Percentiles rank a stretch among this genome's conserved stretches.
Conservation (phyloP, 1,284 basidiomycete species). For the Rhodotorula sp. region DNA sequence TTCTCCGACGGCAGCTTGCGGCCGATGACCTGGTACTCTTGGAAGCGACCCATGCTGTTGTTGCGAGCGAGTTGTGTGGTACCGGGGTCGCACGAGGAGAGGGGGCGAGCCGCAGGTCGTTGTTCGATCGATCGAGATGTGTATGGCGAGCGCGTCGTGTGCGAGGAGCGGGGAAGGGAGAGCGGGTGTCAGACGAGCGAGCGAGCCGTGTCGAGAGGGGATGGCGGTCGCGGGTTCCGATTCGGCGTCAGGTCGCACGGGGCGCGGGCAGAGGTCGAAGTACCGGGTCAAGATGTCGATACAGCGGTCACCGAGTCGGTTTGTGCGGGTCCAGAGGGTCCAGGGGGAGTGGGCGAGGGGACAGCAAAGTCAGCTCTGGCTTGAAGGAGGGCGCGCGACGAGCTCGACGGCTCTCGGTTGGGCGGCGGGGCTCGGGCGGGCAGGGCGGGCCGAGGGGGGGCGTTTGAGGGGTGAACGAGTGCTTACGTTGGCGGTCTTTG, state of each 20-base stretch:
- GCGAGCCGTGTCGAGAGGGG: neutral
- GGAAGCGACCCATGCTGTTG: conserved; percentile 41
- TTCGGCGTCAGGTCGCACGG: neutral
- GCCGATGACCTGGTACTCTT: conserved; percentile 95
- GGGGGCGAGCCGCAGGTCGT: neutral
- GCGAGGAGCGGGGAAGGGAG: neutral
- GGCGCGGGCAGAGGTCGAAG: neutral
- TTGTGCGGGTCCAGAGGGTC: neutral
- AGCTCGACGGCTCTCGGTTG: neutral
- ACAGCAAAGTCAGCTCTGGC: neutral
- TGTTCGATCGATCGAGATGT: neutral
- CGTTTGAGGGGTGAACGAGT: neutral
- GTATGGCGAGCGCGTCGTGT: neutral
- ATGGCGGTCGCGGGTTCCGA: neutral
- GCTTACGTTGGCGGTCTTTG: conserved; percentile 4
- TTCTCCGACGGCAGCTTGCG: conserved; percentile 93
- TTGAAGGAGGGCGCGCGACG: neutral
- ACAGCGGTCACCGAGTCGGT: neutral
- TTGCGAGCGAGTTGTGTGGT: neutral
- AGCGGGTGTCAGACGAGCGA: neutral
- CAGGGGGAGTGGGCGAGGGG: neutral
- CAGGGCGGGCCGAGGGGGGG: neutral
- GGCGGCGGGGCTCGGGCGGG: neutral
- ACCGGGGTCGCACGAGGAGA: neutral
- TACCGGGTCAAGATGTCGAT: neutral